Evolutionary conservation across 495 filamentous ascomycete species (phyloP).

Genomic region (Filosporella fistucella): DNA sequence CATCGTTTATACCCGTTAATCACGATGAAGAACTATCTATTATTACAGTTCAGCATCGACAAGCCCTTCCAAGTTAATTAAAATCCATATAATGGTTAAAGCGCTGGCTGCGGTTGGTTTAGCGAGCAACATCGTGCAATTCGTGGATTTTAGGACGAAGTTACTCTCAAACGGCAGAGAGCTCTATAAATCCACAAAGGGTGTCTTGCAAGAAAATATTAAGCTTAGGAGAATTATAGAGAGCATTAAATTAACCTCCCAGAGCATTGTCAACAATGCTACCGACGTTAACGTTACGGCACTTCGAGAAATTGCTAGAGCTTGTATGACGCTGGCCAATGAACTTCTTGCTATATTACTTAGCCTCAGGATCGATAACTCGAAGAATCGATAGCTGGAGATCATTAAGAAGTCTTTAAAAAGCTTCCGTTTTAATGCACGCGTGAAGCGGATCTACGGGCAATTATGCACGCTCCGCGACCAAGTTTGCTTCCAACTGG

Average conservation of each 20-base stretch:
- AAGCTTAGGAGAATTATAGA: conserved; percentile 6
- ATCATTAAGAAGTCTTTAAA: too few relatives aligned
- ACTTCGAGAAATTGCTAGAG: background rate
- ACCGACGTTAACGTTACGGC: background rate
- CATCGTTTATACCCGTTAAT: too few relatives aligned
- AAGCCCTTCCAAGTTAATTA: too few relatives aligned
- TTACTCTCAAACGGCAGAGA: conserved; percentile 20
- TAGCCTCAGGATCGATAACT: background rate
- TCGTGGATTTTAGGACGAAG: conserved; percentile 16
- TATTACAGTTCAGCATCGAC: too few relatives aligned
- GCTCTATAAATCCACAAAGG: conserved; percentile 24
- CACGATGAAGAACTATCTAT: too few relatives aligned
- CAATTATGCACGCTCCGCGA: too few relatives aligned
- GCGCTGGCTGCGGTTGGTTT: conserved; percentile 1
- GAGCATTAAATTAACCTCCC: background rate
- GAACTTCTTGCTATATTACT: conserved; percentile 3
- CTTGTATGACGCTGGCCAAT: background rate
- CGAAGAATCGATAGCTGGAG: conserved; percentile 1
- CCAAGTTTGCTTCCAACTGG: too few relatives aligned
- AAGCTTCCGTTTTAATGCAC: too few relatives aligned
- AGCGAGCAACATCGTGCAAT: conserved; percentile 5
- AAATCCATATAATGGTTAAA: conserved; percentile 1
- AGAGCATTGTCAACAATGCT: too few relatives aligned
- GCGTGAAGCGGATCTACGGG: too few relatives aligned
- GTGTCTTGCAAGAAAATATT: conserved; percentile 21